Percentiles rank a stretch among this genome's conserved stretches.
Conservation (phyloP, 2,329 filamentous ascomycete genomes). For the Curvularia spicifera region DNA sequence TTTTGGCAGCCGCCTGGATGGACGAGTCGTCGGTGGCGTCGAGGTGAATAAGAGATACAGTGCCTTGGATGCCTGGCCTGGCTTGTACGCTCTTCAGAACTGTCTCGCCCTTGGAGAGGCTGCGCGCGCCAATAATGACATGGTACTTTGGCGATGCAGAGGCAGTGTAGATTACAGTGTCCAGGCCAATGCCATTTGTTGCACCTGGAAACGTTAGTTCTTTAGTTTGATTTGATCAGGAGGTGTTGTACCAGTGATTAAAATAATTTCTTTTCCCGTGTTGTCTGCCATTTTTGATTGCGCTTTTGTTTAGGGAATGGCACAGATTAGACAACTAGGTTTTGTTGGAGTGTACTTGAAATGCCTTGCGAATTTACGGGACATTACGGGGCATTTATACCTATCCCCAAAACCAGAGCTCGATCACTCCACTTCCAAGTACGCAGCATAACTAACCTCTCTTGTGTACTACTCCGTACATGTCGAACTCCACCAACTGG, state of each 20-base stretch:
- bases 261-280: slow-evolving; percentile 34
- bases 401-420: not conserved
- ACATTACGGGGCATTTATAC: not conserved
- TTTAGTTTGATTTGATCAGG: not conserved
- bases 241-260: slow-evolving; percentile 33
- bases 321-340: not conserved
- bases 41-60: slow-evolving; percentile 43
- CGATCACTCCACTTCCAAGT: not conserved
- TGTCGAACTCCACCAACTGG: not conserved
- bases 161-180: slow-evolving; percentile 40
- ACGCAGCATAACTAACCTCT: not conserved
- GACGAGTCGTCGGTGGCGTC: slow-evolving; percentile 46
- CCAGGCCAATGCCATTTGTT: slow-evolving; percentile 48
- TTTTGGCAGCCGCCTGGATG: slow-evolving; percentile 44
- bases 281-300: slow-evolving; percentile 15
- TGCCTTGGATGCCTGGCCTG: slow-evolving; percentile 35
- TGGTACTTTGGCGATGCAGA: slow-evolving; percentile 41
- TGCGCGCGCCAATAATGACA: slow-evolving; percentile 47
- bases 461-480: not conserved
- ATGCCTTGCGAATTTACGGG: not conserved
- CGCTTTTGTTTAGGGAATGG: not conserved
- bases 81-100: slow-evolving; percentile 40
- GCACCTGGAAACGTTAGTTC: slow-evolving; percentile 30
- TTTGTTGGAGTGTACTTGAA: not conserved
- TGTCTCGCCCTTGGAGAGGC: slow-evolving; percentile 39